phyloP scores from a whole-genome alignment of 805 yeast species.

The Cyberlindnera meyerae region DNA sequence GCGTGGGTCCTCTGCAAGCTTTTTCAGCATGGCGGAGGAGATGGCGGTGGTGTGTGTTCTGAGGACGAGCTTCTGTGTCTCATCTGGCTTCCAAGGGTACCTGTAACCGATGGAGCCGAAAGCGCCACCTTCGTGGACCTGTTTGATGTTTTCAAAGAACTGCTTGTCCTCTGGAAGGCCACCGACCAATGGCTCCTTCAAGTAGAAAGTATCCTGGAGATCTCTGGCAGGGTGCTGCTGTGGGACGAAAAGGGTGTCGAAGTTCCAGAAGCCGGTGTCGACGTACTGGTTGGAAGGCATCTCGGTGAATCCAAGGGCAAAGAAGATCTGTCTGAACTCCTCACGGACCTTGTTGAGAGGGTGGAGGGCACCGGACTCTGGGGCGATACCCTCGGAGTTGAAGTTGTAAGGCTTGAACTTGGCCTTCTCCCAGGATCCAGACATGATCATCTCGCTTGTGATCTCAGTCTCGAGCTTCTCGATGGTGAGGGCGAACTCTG shows the following conservation, averaged over 20 bases:
- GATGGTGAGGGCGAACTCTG: slow-evolving; percentile 77
- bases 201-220: slow-evolving; percentile 95
- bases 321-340: slow-evolving; percentile 96
- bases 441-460: slow-evolving; percentile 85
- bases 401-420: slow-evolving; percentile 94
- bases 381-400: slow-evolving; percentile 86
- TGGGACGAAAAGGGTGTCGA: slow-evolving; percentile 93
- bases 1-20: slow-evolving; percentile 81
- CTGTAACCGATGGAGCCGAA: slow-evolving; percentile 97
- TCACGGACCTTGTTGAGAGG: slow-evolving; percentile 96
- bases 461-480: slow-evolving; percentile 86
- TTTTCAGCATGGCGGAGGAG: slow-evolving; percentile 80
- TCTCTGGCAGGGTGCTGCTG: slow-evolving; percentile 99
- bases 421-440: slow-evolving; percentile 77
- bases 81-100: slow-evolving; percentile 94
- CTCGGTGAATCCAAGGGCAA: slow-evolving; percentile 96
- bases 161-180: slow-evolving; percentile 75
- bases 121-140: slow-evolving; percentile 85
- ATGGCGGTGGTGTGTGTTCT: slow-evolving; percentile 98
- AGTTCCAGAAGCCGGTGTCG: slow-evolving; percentile 98
- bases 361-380: slow-evolving; percentile 89
- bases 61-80: slow-evolving; percentile 84
- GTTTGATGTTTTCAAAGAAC: slow-evolving; percentile 73
- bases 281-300: slow-evolving; percentile 99
- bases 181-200: slow-evolving; percentile 86